phyloP scores from a whole-genome alignment of 352 stramenopile species.

The Globisporangium polare region DNA sequence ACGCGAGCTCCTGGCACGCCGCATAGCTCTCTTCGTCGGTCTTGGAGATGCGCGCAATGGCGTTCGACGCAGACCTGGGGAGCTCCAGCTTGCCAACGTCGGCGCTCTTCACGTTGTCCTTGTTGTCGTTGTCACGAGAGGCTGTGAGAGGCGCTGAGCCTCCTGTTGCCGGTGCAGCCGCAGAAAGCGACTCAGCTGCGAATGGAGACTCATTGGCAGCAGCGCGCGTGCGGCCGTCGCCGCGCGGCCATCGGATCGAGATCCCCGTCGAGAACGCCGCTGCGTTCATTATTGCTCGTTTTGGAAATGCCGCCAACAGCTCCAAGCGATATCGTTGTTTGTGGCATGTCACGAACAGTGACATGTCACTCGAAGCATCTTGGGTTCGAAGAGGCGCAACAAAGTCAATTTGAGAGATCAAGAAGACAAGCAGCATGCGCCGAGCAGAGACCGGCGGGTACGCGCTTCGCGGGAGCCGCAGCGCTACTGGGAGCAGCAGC shows the following conservation, averaged over 20 bases:
- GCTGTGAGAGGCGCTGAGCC: not conserved
- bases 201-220: not conserved
- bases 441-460: not conserved
- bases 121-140: not conserved
- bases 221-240: not conserved
- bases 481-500: not conserved
- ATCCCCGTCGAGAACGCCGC: constrained; percentile 51
- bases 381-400: not conserved
- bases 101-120: not conserved
- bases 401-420: not conserved
- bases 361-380: constrained; percentile 11
- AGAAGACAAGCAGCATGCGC: constrained; percentile 1
- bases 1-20: constrained; percentile 59
- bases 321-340: not conserved
- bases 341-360: constrained; percentile 13
- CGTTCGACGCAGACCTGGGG: not conserved
- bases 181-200: not conserved
- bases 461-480: constrained; percentile 2
- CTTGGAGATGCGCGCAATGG: not conserved
- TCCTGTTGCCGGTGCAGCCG: not conserved
- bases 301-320: not conserved
- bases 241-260: constrained; percentile 40
- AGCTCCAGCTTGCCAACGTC: not conserved
- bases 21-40: constrained; percentile 38
- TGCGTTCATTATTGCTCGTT: constrained; percentile 30